A percentile compares a stretch with the other conserved stretches of the same genome.
These are phyloP conservation scores for Coemansia reversa DNA, from an alignment of 192 early-diverging fungal species.

Conservation along the genomic window DNA sequence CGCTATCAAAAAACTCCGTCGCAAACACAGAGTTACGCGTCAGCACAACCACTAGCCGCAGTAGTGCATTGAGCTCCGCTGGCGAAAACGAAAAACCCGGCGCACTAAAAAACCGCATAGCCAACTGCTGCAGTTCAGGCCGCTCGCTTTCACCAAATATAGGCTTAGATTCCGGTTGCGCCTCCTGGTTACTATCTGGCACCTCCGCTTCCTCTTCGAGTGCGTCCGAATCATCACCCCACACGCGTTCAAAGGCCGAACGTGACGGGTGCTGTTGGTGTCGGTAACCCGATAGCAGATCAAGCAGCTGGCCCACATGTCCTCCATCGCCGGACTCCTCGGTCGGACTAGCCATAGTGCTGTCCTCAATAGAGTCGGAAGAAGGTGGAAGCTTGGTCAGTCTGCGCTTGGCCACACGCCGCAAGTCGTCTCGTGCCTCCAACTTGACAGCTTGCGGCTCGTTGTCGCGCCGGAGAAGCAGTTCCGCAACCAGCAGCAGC, in stretches of 20 bases:
- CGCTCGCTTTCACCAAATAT: constrained; percentile 27
- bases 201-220: not conserved
- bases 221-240: constrained; percentile 6
- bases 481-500: constrained; percentile 43
- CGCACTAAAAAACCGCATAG: constrained; percentile 26
- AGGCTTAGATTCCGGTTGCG: constrained; percentile 4
- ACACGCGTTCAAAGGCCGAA: constrained; percentile 28
- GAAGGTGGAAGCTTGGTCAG: constrained; percentile 51
- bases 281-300: not conserved
- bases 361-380: constrained; percentile 20
- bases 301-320: constrained; percentile 14
- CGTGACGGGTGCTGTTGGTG: not conserved
- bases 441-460: constrained; percentile 28
- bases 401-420: constrained; percentile 37
- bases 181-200: constrained; percentile 3
- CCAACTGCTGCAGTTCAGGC: constrained; percentile 37
- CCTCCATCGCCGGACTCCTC: constrained; percentile 6
- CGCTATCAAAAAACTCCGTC: constrained; percentile 65
- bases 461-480: constrained; percentile 44
- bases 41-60: constrained; percentile 79
- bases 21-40: constrained; percentile 69
- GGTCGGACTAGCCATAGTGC: constrained; percentile 4
- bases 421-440: constrained; percentile 33
- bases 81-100: constrained; percentile 22
- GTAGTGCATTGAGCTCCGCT: constrained; percentile 59